These are phyloP conservation scores for Pseudocercospora eumusae DNA, from an alignment of 2,329 filamentous ascomycete species.

Conservation along the genomic window DNA sequence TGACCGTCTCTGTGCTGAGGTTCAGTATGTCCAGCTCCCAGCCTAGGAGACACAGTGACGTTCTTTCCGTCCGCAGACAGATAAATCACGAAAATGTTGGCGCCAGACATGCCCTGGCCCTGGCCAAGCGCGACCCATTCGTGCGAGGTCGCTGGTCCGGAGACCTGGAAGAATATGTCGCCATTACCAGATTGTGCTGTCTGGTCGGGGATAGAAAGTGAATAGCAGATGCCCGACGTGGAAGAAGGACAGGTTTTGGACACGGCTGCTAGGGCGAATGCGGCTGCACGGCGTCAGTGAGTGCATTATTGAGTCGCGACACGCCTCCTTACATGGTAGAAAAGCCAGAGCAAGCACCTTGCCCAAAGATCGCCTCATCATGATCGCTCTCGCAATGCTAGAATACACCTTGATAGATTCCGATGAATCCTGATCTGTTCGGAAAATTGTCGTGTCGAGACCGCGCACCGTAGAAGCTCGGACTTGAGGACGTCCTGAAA, in stretches of 20 bases:
- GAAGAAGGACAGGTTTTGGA: slow-evolving; percentile 24
- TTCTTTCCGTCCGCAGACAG: slow-evolving; percentile 54
- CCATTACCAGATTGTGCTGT: slow-evolving; percentile 55
- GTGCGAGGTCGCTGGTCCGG: slow-evolving; percentile 52
- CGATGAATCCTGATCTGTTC: neutral
- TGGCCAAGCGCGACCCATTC: slow-evolving; percentile 60
- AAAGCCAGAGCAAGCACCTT: slow-evolving; percentile 6
- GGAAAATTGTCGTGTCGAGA: neutral
- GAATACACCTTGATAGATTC: neutral
- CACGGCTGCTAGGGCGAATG: slow-evolving; percentile 9
- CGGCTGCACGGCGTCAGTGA: neutral
- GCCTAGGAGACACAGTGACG: slow-evolving; percentile 59
- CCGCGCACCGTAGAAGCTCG: neutral
- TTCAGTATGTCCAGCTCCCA: slow-evolving; percentile 46
- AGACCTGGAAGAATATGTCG: slow-evolving; percentile 61
- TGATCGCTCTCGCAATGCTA: neutral
- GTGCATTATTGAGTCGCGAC: neutral
- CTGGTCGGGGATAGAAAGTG: slow-evolving; percentile 56
- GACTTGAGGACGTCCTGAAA: neutral
- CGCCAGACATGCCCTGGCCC: slow-evolving; percentile 56
- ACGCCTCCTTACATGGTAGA: neutral
- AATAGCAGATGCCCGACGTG: slow-evolving; percentile 45
- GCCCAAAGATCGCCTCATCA: neutral
- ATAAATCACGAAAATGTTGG: slow-evolving; percentile 63
- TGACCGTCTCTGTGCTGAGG: slow-evolving; percentile 46